Base-by-base conservation (phyloP, 305 asterid species). In the Nicotiana rustica region DNA sequence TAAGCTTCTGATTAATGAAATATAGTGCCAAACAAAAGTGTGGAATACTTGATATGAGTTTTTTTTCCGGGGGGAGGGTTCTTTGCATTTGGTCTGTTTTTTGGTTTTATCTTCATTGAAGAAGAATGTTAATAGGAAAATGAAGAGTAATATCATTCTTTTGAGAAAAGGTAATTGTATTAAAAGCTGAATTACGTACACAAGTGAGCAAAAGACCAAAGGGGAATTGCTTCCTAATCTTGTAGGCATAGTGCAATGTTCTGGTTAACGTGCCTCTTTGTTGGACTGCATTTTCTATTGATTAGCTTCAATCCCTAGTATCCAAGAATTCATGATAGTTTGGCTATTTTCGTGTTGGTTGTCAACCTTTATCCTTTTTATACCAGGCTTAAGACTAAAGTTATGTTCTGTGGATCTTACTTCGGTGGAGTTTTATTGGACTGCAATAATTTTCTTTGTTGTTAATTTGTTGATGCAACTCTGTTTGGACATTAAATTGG, bases 381-480 rank as follows among this genome's bases (percentile, higher is more conserved):
- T 73, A 13, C 64, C 15, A 73, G 44, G 64, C 79, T 49, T 49
- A 73, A 73, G 5, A 73, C 41, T 25, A 2, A 14, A 25, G 79
- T 33, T 49, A 36, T 12, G 33, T 14, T 14, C 7, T 13, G 14
- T 47, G 79, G 13, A 71, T 44, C 41, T 73, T 73, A 73, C 79
- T 49, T 21, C 0, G 44, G 36, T 21, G 6, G 6, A 49, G 62
- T 25, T 52, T 73, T 49, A 14, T 21, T 49, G 79, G 29, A 25
- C 64, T 14, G 41, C 21, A 25, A 14, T 57, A 25, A 4, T 25
- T 49, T 25, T 41, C 64, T 21, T 49, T 13, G 14, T 36, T 12
- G 2, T 73, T 73, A 14, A 25, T 75, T 75, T 49, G 64, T 75
- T 73, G 64, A 73, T 25, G 64, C 8, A 49, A 49, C 12, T 6